Evolutionary conservation across 2,329 filamentous ascomycete species (phyloP).

Genomic region (Acrocalymma vagum): DNA sequence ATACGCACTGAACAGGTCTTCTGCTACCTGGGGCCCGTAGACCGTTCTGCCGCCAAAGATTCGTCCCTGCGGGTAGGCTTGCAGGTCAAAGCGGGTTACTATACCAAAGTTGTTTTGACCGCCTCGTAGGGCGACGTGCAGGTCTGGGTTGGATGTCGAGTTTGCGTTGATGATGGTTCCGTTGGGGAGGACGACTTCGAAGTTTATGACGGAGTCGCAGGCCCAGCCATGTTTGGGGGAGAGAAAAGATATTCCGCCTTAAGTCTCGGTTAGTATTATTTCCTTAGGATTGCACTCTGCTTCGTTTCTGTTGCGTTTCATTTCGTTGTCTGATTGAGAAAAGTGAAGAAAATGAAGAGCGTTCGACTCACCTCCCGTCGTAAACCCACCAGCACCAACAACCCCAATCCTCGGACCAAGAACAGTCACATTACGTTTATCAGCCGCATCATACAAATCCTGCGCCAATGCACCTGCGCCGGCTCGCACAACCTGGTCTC

Average conservation of each 20-base stretch:
- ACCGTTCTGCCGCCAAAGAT: constrained; percentile 28
- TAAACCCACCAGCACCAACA: constrained; percentile 39
- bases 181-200: constrained; percentile 48
- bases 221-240: constrained; percentile 26
- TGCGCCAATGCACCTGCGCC: constrained; percentile 40
- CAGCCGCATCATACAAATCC: constrained; percentile 44
- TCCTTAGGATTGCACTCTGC: no score
- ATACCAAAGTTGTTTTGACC: constrained; percentile 55
- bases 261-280: no score
- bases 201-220: constrained; percentile 38
- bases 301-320: no score
- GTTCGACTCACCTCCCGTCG: constrained; percentile 33
- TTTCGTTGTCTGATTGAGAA: not conserved
- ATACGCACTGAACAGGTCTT: constrained; percentile 23
- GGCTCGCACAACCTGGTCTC: constrained; percentile 25
- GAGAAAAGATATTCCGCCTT: constrained; percentile 31
- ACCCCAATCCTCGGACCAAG: constrained; percentile 21
- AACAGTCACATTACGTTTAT: constrained; percentile 23
- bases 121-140: constrained; percentile 53
- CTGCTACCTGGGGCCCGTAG: constrained; percentile 19
- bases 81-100: constrained; percentile 52
- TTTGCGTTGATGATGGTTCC: constrained; percentile 50
- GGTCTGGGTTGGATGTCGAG: constrained; percentile 38
- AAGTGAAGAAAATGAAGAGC: constrained; percentile 1
- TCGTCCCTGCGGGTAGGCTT: constrained; percentile 24